Evolutionary conservation across 306 rosid species (phyloP).

Genomic region (Leucaena leucocephala): DNA sequence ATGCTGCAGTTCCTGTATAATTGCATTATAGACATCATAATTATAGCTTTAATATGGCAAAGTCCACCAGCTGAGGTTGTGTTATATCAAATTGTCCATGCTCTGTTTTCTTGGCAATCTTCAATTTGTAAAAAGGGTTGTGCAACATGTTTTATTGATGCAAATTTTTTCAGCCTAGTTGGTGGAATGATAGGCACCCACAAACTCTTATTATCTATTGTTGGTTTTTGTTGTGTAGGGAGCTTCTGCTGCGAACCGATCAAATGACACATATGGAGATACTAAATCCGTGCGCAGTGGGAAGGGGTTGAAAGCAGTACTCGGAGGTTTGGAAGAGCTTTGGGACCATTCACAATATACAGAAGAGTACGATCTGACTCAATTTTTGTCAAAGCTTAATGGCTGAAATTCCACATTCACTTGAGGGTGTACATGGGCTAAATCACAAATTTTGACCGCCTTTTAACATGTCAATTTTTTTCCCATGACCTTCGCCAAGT

Average conservation of each 20-base stretch:
- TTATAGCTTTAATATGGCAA: conserved; percentile 13
- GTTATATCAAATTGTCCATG: neutral
- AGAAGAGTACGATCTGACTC: conserved; percentile 88
- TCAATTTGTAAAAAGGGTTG: neutral
- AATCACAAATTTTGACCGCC: conserved; percentile 52
- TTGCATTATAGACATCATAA: neutral
- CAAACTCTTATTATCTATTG: neutral
- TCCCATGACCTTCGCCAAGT: conserved; percentile 36
- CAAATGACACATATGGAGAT: conserved; percentile 60
- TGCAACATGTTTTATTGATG: neutral
- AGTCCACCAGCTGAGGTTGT: neutral
- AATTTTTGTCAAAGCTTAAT: conserved; percentile 87
- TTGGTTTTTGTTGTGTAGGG: conserved; percentile 48
- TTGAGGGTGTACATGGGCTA: conserved; percentile 54
- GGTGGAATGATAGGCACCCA: neutral
- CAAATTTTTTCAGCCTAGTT: neutral
- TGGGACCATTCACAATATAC: conserved; percentile 97
- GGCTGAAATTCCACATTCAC: conserved; percentile 58
- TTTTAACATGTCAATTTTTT: conserved; percentile 44
- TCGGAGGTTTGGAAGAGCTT: conserved; percentile 90
- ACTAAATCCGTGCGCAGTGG: conserved; percentile 58
- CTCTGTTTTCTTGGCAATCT: neutral
- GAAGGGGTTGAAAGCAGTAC: conserved; percentile 91
- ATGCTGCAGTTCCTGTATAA: neutral
- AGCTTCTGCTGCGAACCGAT: conserved; percentile 50